phyloP scores from a whole-genome alignment of 140 eudicot species.

The Stevia rebaudiana region DNA sequence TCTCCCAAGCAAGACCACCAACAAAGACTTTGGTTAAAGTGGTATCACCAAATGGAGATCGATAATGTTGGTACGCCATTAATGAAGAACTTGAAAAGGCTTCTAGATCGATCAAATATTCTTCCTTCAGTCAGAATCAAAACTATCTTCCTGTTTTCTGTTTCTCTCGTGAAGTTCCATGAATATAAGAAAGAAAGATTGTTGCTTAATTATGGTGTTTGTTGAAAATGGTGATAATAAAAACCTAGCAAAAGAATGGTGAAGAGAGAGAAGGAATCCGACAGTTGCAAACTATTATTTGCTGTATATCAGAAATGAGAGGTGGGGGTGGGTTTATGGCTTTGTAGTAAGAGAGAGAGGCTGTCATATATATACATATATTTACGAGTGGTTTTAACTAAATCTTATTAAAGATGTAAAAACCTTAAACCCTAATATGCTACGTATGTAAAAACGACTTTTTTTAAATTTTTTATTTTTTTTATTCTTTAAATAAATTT shows the following conservation, averaged over 20 bases:
- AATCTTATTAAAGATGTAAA: too few species aligned
- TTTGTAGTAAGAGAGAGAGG: slow-evolving; percentile 36
- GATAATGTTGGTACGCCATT: slow-evolving; percentile 77
- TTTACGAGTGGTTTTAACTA: too few species aligned
- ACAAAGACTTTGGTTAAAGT: slow-evolving; percentile 85
- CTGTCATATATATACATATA: too few species aligned
- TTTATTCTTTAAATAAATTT: too few species aligned
- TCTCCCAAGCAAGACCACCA: slow-evolving; percentile 98
- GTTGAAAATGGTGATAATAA: slow-evolving; percentile 21
- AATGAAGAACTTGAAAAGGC: too few species aligned
- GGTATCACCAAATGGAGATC: slow-evolving; percentile 96
- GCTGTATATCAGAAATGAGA: slow-evolving; percentile 44
- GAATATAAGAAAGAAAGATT: slow-evolving; percentile 2
- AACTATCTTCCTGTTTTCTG: too few species aligned
- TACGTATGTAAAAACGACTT: too few species aligned
- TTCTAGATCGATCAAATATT: too few species aligned
- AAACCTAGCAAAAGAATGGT: slow-evolving; percentile 28
- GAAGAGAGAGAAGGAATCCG: slow-evolving; percentile 37
- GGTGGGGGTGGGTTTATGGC: slow-evolving; percentile 50
- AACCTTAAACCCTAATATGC: too few species aligned
- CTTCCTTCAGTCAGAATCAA: too few species aligned
- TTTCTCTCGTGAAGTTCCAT: slow-evolving; percentile 23
- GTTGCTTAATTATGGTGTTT: slow-evolving; percentile 21
- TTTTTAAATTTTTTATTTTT: too few species aligned
- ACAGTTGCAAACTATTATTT: slow-evolving; percentile 49